Evolutionary conservation across 352 stramenopile genomes (phyloP).

Genomic region (Detonula confervacea): DNA sequence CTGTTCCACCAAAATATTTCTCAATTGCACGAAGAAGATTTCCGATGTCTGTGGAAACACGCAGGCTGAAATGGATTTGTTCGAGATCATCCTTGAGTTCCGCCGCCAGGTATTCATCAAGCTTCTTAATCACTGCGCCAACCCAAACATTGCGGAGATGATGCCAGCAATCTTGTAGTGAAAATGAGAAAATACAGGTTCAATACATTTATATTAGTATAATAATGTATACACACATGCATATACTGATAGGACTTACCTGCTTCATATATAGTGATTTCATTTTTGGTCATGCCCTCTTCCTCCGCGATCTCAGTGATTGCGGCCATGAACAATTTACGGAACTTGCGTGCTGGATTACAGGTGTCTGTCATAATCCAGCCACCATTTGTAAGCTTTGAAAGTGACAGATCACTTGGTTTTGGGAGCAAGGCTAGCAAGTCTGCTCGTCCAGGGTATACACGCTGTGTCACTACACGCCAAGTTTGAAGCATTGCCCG

Average conservation of each 20-base stretch:
- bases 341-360: neutral
- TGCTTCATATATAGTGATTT: constrained; percentile 9
- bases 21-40: constrained; percentile 1
- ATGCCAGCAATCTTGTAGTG: constrained; percentile 30
- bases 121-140: constrained; percentile 4
- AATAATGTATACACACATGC: too few species aligned
- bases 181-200: too few species aligned
- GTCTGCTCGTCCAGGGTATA: neutral
- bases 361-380: constrained; percentile 25
- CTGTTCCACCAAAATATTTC: constrained; percentile 4
- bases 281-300: neutral
- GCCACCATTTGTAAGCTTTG: constrained; percentile 11
- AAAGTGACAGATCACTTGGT: constrained; percentile 3
- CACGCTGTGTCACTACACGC: constrained; percentile 3
- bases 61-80: constrained; percentile 3
- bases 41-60: constrained; percentile 3
- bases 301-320: constrained; percentile 7
- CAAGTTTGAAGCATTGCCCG: neutral
- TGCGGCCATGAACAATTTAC: constrained; percentile 1
- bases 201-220: too few species aligned
- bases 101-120: constrained; percentile 1
- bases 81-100: constrained; percentile 1
- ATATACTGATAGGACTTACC: too few species aligned
- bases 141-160: constrained; percentile 34
- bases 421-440: constrained; percentile 19